phyloP scores from a whole-genome alignment of 805 yeast species.

The Clavispora santaluciae region DNA sequence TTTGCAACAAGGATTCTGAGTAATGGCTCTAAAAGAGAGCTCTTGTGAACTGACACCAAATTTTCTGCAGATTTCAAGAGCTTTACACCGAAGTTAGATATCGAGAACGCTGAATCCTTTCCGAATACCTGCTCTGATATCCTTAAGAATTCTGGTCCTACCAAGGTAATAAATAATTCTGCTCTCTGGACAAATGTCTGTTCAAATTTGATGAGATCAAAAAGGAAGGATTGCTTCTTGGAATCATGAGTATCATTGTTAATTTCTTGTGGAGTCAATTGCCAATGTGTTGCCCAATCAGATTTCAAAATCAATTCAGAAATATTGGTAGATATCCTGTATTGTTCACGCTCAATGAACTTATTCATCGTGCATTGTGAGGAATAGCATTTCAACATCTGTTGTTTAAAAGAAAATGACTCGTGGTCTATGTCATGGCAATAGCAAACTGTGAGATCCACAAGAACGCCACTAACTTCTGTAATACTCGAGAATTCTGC shows the following conservation, averaged over 20 bases:
- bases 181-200: conserved; percentile 67
- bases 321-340: conserved; percentile 17
- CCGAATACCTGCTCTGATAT: conserved; percentile 22
- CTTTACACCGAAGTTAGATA: conserved; percentile 28
- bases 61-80: conserved; percentile 56
- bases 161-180: conserved; percentile 51
- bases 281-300: conserved; percentile 69
- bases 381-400: conserved; percentile 23
- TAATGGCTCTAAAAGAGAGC: conserved; percentile 52
- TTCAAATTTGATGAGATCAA: conserved; percentile 69
- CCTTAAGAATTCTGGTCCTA: conserved; percentile 37
- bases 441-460: conserved; percentile 44
- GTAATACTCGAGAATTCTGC: conserved; percentile 4
- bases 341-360: conserved; percentile 13
- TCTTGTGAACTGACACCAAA: conserved; percentile 52
- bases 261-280: conserved; percentile 50
- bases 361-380: conserved; percentile 29
- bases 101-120: conserved; percentile 9
- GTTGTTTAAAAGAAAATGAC: not conserved
- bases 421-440: conserved; percentile 21
- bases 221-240: conserved; percentile 69
- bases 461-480: conserved; percentile 37
- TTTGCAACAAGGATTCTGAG: conserved; percentile 51
- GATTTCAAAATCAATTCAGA: conserved; percentile 28
- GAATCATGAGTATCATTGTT: conserved; percentile 47